Conservation (phyloP, 345 rosid genomes). For the Linum trigynum region DNA sequence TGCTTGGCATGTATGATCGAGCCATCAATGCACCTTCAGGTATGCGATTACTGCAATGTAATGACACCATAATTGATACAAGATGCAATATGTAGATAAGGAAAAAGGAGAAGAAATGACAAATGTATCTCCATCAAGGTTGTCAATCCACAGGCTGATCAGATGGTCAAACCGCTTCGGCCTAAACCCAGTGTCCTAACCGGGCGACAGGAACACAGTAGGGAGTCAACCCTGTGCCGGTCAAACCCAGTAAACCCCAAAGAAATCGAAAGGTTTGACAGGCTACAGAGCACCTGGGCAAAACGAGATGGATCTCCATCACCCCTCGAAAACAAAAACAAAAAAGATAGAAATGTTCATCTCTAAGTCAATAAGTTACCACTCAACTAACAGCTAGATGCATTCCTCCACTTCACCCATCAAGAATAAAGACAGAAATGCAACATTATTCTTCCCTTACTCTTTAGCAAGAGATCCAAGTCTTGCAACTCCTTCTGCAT, state of each 20-base stretch:
- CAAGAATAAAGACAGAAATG: slow-evolving; percentile 83
- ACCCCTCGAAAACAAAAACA: too few relatives aligned
- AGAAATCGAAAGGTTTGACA: too few relatives aligned
- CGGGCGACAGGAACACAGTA: too few relatives aligned
- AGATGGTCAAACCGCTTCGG: too few relatives aligned
- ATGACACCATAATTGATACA: background rate
- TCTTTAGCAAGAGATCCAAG: slow-evolving; percentile 84
- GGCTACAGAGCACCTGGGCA: too few relatives aligned
- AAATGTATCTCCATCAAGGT: slow-evolving; percentile 2
- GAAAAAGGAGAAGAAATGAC: background rate
- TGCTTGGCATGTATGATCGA: slow-evolving; percentile 95
- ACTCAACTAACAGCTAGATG: slow-evolving; percentile 81
- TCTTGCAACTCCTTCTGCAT: slow-evolving; percentile 76
- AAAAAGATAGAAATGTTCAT: slow-evolving; percentile 10
- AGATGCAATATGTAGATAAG: too few relatives aligned
- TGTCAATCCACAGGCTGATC: too few relatives aligned
- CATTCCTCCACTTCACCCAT: slow-evolving; percentile 94
- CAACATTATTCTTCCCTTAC: slow-evolving; percentile 97
- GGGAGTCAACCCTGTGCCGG: too few relatives aligned
- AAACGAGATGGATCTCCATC: too few relatives aligned
- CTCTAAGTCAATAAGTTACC: slow-evolving; percentile 37
- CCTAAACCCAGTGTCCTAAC: too few relatives aligned
- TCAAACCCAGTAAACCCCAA: too few relatives aligned
- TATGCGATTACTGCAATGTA: slow-evolving; percentile 71
- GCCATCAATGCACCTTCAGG: slow-evolving; percentile 99